These are phyloP conservation scores for Chrysopogon serrulatus DNA, from an alignment of 176 grass and related monocot genomes.

Conservation along the genomic window DNA sequence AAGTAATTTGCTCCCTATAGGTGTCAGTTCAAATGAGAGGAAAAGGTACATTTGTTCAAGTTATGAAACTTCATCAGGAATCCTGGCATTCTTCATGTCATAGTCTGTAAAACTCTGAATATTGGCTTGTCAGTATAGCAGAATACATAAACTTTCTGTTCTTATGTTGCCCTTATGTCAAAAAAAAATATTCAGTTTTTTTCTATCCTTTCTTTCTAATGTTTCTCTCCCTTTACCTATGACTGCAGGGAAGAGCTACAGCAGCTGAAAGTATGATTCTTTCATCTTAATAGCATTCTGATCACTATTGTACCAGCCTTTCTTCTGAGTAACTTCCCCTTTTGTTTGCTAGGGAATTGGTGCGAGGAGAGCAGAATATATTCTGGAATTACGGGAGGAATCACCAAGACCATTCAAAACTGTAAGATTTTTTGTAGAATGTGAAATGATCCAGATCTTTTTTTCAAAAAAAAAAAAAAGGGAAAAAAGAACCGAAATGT, in stretches of 20 bases:
- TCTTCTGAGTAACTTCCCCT: slow-evolving; percentile 10
- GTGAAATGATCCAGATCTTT: slow-evolving; percentile 2
- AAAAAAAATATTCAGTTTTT: background rate
- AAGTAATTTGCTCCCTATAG: background rate
- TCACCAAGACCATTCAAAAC: slow-evolving; percentile 70
- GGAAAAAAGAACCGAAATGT: background rate
- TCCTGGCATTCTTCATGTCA: background rate
- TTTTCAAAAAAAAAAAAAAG: background rate
- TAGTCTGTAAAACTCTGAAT: background rate
- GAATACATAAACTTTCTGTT: background rate
- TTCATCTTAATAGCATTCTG: slow-evolving; percentile 11
- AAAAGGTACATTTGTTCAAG: background rate
- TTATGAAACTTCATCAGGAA: background rate
- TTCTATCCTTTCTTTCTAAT: slow-evolving; percentile 23
- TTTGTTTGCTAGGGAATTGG: slow-evolving; percentile 75
- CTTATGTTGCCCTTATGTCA: background rate
- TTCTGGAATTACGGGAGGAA: slow-evolving; percentile 75
- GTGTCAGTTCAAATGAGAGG: background rate
- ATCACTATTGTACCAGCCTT: background rate
- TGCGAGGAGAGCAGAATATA: slow-evolving; percentile 77
- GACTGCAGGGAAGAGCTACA: slow-evolving; percentile 84
- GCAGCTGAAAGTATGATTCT: slow-evolving; percentile 61
- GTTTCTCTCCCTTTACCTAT: slow-evolving; percentile 25
- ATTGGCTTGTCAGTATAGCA: background rate
- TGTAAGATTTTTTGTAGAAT: slow-evolving; percentile 45